A percentile compares a stretch with the other conserved stretches of the same genome.
phyloP scores from a whole-genome alignment of 2,329 filamentous ascomycete genomes.

The Fusarium sororula region DNA sequence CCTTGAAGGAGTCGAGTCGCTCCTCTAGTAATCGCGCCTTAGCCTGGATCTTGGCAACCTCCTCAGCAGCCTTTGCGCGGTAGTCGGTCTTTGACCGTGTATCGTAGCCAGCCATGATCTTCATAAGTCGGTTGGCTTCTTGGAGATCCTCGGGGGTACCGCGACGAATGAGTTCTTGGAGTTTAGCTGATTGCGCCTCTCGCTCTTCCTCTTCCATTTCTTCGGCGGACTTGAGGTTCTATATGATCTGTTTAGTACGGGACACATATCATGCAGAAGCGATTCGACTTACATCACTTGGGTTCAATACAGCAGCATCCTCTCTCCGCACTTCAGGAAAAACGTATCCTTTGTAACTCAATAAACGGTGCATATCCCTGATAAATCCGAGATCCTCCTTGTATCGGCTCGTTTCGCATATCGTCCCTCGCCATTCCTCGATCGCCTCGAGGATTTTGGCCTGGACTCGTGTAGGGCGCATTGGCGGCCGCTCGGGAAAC shows the following conservation, averaged over 20 bases:
- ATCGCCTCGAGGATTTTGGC: slow-evolving; percentile 93
- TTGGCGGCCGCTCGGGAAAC: slow-evolving; percentile 91
- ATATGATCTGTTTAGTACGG: slow-evolving; percentile 44
- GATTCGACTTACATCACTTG: slow-evolving; percentile 82
- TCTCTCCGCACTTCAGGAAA: slow-evolving; percentile 93
- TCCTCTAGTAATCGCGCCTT: slow-evolving; percentile 94
- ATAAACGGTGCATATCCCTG: slow-evolving; percentile 93
- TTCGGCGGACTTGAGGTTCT: slow-evolving; percentile 95
- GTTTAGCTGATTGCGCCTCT: slow-evolving; percentile 95
- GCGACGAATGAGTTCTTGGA: slow-evolving; percentile 93
- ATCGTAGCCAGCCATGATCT: slow-evolving; percentile 98
- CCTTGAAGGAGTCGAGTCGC: slow-evolving; percentile 83
- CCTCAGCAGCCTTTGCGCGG: slow-evolving; percentile 94
- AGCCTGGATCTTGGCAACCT: slow-evolving; percentile 93
- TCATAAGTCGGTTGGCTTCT: slow-evolving; percentile 98
- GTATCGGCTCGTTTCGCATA: slow-evolving; percentile 97
- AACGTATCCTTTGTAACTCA: slow-evolving; percentile 96
- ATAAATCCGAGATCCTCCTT: slow-evolving; percentile 97
- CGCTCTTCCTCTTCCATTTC: slow-evolving; percentile 99
- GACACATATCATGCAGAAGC: slow-evolving; percentile 46
- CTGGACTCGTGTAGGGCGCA: slow-evolving; percentile 87
- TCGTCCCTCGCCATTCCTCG: slow-evolving; percentile 97
- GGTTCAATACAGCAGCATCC: slow-evolving; percentile 95
- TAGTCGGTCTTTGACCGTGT: slow-evolving; percentile 97
- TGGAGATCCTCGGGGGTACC: slow-evolving; percentile 93